Evolutionary conservation across 495 filamentous ascomycete genomes (phyloP).

Genomic region (Chaetomium tenue): DNA sequence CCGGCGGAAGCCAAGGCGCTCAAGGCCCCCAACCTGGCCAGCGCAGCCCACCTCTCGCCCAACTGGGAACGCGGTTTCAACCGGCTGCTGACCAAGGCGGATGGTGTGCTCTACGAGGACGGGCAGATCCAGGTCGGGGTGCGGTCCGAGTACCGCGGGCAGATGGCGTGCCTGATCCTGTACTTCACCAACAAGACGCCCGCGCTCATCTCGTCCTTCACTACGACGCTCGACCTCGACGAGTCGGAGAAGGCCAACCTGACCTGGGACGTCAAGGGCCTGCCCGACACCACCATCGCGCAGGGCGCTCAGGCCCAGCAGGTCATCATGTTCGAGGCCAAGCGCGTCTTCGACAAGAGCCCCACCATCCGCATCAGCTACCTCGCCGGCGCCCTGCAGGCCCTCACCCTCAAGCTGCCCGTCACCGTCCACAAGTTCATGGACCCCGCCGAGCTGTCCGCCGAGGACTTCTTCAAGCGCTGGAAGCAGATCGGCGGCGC

Average conservation of each 20-base stretch:
- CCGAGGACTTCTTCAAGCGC: slow-evolving; percentile 96
- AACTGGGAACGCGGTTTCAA: slow-evolving; percentile 94
- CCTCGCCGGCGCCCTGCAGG: slow-evolving; percentile 89
- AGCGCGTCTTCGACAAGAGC: slow-evolving; percentile 73
- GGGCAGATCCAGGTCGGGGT: slow-evolving; percentile 89
- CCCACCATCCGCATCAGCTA: slow-evolving; percentile 95
- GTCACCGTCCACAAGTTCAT: slow-evolving; percentile 92
- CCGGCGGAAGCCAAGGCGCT: slow-evolving; percentile 55
- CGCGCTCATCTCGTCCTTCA: slow-evolving; percentile 79
- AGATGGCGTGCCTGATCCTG: slow-evolving; percentile 91
- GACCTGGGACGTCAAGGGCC: slow-evolving; percentile 76
- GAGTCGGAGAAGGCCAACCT: slow-evolving; percentile 63
- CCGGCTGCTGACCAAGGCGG: slow-evolving; percentile 69
- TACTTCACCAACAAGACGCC: slow-evolving; percentile 94
- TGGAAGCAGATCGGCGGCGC: slow-evolving; percentile 96
- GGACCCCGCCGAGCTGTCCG: slow-evolving; percentile 77
- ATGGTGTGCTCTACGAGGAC: slow-evolving; percentile 93
- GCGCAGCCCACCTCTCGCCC: slow-evolving; percentile 85
- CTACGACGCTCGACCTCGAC: slow-evolving; percentile 85
- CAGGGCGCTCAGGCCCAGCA: slow-evolving; percentile 81
- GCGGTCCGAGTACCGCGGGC: slow-evolving; percentile 87
- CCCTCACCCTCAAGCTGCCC: slow-evolving; percentile 85
- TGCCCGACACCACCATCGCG: slow-evolving; percentile 79
- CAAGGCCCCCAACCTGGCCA: slow-evolving; percentile 77
- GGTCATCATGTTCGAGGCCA: slow-evolving; percentile 89